phyloP scores from a whole-genome alignment of 768 basidiomycete species.

The Sutorius australiensis region DNA sequence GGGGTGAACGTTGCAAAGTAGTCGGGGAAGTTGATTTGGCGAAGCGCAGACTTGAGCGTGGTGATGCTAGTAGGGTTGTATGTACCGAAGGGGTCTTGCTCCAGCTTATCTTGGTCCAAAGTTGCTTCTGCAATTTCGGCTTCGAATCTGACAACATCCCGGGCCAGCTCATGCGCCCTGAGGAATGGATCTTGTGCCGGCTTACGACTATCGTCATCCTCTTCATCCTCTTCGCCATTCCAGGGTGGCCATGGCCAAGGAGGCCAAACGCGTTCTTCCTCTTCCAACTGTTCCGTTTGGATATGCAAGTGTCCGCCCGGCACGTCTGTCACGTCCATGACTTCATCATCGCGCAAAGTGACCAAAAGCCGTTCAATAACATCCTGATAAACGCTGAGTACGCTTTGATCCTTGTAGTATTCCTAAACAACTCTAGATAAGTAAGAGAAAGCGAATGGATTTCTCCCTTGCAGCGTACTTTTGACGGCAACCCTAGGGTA shows the following conservation, averaged over 20 bases:
- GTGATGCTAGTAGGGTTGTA: constrained; percentile 81
- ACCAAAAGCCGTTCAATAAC: constrained; percentile 67
- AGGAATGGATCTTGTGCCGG: constrained; percentile 32
- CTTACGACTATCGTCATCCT: constrained; percentile 38
- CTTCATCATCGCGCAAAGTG: constrained; percentile 48
- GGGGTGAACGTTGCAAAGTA: constrained; percentile 87
- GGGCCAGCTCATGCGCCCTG: constrained; percentile 60
- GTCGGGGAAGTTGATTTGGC: constrained; percentile 76
- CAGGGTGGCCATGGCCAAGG: constrained; percentile 88
- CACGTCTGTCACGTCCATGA: constrained; percentile 13
- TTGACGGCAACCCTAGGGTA: constrained; percentile 78
- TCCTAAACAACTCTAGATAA: constrained; percentile 45
- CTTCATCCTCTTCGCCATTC: constrained; percentile 59
- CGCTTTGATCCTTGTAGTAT: constrained; percentile 78
- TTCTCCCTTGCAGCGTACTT: constrained; percentile 41
- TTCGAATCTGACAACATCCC: constrained; percentile 75
- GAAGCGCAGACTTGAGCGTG: constrained; percentile 64
- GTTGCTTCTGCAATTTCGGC: constrained; percentile 70
- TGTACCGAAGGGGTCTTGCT: constrained; percentile 77
- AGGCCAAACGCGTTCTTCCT: constrained; percentile 51
- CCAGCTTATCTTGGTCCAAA: constrained; percentile 73
- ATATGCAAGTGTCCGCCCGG: constrained; percentile 21
- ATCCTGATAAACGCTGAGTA: constrained; percentile 64
- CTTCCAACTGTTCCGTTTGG: constrained; percentile 38
- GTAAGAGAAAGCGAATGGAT: neutral